These are phyloP conservation scores for Lactifluus echinatus DNA, from an alignment of 768 basidiomycete genomes.

Conservation along the genomic window DNA sequence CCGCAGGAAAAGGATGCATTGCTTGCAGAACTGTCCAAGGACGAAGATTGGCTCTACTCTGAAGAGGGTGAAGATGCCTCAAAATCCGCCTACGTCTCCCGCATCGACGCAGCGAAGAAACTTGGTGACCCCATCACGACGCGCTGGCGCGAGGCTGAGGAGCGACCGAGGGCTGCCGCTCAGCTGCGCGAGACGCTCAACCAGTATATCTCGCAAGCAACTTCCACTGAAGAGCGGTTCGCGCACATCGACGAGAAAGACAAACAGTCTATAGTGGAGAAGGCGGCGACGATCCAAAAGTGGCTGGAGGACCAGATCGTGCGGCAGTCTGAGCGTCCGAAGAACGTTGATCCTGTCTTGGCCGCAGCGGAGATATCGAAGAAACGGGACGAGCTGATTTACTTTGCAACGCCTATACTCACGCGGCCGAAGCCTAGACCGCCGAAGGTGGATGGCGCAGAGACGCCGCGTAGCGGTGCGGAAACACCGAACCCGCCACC, in stretches of 20 bases:
- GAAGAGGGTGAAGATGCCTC: conserved; percentile 94
- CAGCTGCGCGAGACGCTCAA: conserved; percentile 84
- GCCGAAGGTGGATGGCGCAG: conserved; percentile 53
- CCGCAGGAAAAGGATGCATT: conserved; percentile 71
- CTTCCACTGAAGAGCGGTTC: conserved; percentile 76
- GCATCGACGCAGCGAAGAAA: conserved; percentile 74
- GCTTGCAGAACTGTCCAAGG: conserved; percentile 56
- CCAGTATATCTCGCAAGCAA: conserved; percentile 75
- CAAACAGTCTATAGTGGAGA: conserved; percentile 79
- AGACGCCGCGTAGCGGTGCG: conserved; percentile 62
- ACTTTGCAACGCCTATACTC: conserved; percentile 84
- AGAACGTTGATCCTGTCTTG: conserved; percentile 82
- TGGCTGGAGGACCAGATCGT: conserved; percentile 93
- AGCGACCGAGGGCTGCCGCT: conserved; percentile 62
- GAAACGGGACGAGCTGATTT: conserved; percentile 89
- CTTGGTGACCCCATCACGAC: conserved; percentile 81
- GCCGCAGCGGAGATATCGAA: conserved; percentile 76
- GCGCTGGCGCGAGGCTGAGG: conserved; percentile 78
- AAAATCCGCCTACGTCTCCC: conserved; percentile 88
- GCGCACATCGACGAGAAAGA: conserved; percentile 87
- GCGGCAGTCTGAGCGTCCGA: conserved; percentile 78
- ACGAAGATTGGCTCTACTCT: conserved; percentile 96
- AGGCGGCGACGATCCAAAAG: conserved; percentile 81
- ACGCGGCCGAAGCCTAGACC: conserved; percentile 90
- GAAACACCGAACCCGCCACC: conserved; percentile 44